Conservation (phyloP, 73 alveolate species). For the Urostyla sp. region DNA sequence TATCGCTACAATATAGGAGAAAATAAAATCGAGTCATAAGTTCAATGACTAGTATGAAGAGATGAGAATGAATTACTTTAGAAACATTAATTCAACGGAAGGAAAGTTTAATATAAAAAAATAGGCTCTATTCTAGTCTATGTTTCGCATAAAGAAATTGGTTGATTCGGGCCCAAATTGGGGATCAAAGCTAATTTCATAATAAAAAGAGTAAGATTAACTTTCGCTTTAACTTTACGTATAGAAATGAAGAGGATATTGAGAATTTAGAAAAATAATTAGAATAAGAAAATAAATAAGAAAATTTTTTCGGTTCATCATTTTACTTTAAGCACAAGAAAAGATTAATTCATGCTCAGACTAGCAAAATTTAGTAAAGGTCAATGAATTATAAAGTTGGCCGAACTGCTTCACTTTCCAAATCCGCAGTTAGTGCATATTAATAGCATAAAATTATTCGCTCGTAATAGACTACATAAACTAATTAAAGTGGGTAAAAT, state of each 20-base stretch:
- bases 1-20: neutral
- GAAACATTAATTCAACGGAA: constrained; percentile 2
- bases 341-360: no score
- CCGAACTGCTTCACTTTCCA: constrained; percentile 22
- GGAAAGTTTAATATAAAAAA: neutral
- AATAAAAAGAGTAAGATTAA: neutral
- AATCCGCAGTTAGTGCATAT: constrained; percentile 8
- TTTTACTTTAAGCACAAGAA: constrained; percentile 1
- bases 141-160: constrained; percentile 24
- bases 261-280: no score
- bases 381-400: neutral
- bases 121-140: constrained; percentile 14
- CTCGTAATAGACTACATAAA: neutral
- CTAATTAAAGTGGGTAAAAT: neutral
- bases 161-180: neutral
- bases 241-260: no score
- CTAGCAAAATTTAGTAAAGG: neutral
- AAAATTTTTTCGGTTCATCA: constrained; percentile 30
- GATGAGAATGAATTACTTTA: neutral
- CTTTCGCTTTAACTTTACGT: no score
- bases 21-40: neutral
- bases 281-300: neutral
- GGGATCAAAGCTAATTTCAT: neutral
- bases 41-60: constrained; percentile 6
- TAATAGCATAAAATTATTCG: constrained; percentile 3